These are phyloP conservation scores for Wakefieldia striispora DNA, from an alignment of 768 basidiomycete species.

Conservation along the genomic window DNA sequence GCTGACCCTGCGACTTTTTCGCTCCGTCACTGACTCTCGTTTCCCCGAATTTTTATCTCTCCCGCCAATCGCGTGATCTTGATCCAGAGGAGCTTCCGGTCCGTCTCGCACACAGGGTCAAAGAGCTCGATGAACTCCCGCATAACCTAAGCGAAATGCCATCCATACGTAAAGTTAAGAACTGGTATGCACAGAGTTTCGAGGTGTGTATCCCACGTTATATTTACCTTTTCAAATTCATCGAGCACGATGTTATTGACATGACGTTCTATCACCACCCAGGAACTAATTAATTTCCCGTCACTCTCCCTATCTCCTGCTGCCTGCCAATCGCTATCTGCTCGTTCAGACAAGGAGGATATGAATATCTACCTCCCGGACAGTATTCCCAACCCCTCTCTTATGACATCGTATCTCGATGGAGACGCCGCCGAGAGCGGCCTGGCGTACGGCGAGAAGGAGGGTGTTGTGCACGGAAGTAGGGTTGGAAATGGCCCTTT, in stretches of 20 bases:
- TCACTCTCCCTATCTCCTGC: slow-evolving; percentile 65
- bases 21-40: no score
- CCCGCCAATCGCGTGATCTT: neutral
- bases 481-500: slow-evolving; percentile 11
- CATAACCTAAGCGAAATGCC: slow-evolving; percentile 90
- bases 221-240: neutral
- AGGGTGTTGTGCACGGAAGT: slow-evolving; percentile 5
- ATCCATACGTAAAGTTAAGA: slow-evolving; percentile 90
- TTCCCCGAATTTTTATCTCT: neutral
- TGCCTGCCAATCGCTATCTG: slow-evolving; percentile 64
- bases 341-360: slow-evolving; percentile 36
- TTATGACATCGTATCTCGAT: slow-evolving; percentile 35
- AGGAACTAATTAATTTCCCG: slow-evolving; percentile 92
- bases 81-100: slow-evolving; percentile 86
- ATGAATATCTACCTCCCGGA: slow-evolving; percentile 54
- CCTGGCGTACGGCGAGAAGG: slow-evolving; percentile 3
- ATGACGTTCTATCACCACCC: neutral
- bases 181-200: slow-evolving; percentile 99
- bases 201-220: slow-evolving; percentile 55
- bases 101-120: slow-evolving; percentile 91
- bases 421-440: slow-evolving; percentile 31
- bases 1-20: slow-evolving; percentile 6
- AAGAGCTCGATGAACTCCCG: slow-evolving; percentile 92
- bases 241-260: neutral
- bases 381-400: slow-evolving; percentile 77